A percentile compares a stretch with the other conserved stretches of the same genome.
Conservation (phyloP, 2,329 filamentous ascomycete genomes). For the Trichoderma guizhouense region DNA sequence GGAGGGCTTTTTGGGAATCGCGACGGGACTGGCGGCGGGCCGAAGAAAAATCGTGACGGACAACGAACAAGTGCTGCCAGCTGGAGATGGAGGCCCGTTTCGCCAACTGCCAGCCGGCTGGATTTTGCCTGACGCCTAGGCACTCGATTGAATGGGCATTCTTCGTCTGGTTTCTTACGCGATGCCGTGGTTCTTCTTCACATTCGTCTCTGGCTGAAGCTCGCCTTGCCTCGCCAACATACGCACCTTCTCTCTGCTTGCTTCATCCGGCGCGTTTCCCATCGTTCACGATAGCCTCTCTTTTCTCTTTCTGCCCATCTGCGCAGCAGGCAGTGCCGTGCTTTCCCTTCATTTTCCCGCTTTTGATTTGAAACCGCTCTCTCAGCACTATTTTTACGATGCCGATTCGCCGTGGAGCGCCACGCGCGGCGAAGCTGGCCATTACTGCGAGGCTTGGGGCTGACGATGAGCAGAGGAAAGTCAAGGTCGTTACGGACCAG, state of each 20-base stretch:
- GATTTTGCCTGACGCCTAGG: not conserved
- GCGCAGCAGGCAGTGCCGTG: not conserved
- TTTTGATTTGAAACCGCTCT: not conserved
- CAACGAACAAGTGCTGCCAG: conserved; percentile 1
- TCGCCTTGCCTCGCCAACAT: not conserved
- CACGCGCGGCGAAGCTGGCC: conserved; percentile 18
- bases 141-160: not conserved
- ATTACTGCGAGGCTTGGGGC: conserved; percentile 20
- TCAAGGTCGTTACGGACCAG: conserved; percentile 94
- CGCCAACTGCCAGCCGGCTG: conserved; percentile 14
- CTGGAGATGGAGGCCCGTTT: not conserved
- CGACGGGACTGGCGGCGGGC: not conserved
- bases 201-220: not conserved
- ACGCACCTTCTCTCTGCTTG: not conserved
- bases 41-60: not conserved
- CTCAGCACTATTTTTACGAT: not conserved
- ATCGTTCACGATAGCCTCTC: not conserved
- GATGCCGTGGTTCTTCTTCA: not conserved
- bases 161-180: not conserved
- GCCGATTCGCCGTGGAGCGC: conserved; percentile 19
- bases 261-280: not conserved
- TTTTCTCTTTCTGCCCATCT: not conserved
- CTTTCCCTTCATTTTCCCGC: not conserved
- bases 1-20: not conserved
- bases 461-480: conserved; percentile 64